Percentiles rank a stretch among this genome's conserved stretches.
phyloP scores from a whole-genome alignment of 768 basidiomycete species.

The Lactarius psammicola region DNA sequence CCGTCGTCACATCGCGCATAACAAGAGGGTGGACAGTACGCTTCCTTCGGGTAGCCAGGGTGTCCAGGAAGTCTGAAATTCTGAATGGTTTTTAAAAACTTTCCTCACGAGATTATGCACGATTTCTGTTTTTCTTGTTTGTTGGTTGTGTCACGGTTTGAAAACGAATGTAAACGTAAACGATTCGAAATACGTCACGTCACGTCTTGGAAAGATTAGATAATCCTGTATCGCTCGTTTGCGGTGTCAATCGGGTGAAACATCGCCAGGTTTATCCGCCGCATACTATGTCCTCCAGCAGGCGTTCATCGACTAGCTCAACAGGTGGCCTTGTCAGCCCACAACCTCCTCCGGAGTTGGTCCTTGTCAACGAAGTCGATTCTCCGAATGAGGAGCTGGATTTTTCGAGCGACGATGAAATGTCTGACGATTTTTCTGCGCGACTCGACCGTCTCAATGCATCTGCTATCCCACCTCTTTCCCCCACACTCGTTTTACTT shows the following conservation, averaged over 20 bases:
- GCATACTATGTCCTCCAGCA: constrained; percentile 20
- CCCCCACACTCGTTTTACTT: constrained; percentile 57
- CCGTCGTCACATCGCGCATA: constrained; percentile 6
- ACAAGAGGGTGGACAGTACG: neutral
- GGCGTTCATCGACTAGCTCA: constrained; percentile 20
- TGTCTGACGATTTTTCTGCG: constrained; percentile 36
- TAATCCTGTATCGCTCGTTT: constrained; percentile 4
- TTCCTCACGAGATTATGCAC: neutral
- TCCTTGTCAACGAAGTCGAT: constrained; percentile 60
- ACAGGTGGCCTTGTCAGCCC: constrained; percentile 3
- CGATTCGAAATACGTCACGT: neutral
- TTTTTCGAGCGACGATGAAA: constrained; percentile 47
- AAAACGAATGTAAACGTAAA: neutral
- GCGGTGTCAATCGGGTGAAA: neutral
- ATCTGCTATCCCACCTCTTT: constrained; percentile 53
- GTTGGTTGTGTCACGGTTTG: neutral
- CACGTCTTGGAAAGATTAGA: constrained; percentile 11
- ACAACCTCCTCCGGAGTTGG: constrained; percentile 46
- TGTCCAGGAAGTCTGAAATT: neutral
- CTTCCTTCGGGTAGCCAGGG: constrained; percentile 12
- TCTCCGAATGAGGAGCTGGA: constrained; percentile 36
- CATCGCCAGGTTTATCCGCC: neutral
- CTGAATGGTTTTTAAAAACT: too few relatives aligned
- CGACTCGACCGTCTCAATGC: constrained; percentile 32
- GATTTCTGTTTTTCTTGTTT: neutral